Conservation (phyloP, 2,329 filamentous ascomycete species). For the Tolypocladium sp. region DNA sequence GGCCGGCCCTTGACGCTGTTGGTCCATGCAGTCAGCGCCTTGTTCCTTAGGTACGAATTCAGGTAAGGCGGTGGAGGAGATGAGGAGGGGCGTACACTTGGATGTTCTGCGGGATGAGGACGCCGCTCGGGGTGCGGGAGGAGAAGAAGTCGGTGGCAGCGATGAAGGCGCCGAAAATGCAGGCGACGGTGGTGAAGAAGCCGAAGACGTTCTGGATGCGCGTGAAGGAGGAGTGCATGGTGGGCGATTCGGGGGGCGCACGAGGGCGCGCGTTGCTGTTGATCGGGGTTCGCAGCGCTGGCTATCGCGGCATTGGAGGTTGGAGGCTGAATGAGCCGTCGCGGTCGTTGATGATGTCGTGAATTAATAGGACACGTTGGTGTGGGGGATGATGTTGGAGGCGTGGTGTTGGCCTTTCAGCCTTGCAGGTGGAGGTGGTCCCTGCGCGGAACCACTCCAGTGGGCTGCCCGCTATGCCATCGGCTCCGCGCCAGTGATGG, state of each 20-base stretch:
- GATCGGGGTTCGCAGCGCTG: not conserved
- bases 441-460: not conserved
- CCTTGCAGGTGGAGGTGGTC: not conserved
- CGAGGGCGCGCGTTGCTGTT: constrained; percentile 4
- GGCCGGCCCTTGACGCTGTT: constrained; percentile 75
- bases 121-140: constrained; percentile 55
- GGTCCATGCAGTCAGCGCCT: not conserved
- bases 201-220: constrained; percentile 90
- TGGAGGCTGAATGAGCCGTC: not conserved
- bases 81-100: constrained; percentile 59
- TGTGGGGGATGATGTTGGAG: not conserved
- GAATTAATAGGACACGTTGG: not conserved
- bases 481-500: not conserved
- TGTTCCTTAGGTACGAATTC: too few relatives aligned
- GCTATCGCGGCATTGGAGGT: not conserved
- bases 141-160: constrained; percentile 68
- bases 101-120: constrained; percentile 61
- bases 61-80: not conserved
- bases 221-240: constrained; percentile 81
- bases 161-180: constrained; percentile 69
- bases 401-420: not conserved
- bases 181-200: constrained; percentile 93
- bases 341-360: not conserved
- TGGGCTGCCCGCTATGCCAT: not conserved
- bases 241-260: constrained; percentile 18